Base-by-base conservation (phyloP, 805 yeast genomes). In the Wickerhamomyces bisporus region DNA sequence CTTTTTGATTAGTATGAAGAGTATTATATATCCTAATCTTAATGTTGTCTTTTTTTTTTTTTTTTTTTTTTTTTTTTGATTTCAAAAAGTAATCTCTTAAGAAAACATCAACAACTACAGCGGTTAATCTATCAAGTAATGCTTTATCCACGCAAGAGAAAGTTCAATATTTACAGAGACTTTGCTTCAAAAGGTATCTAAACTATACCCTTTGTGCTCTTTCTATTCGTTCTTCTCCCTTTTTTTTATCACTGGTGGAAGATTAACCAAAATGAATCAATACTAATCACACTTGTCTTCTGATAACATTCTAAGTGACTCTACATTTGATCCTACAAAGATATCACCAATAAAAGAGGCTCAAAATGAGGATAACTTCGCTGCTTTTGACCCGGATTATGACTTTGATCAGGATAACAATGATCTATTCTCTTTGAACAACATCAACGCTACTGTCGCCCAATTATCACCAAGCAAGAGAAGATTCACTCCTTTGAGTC, bases 121-220 rank as follows among this genome's bases (percentile, higher is more conserved):
- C 23, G 26, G 19, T 12, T 21, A 19, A 19, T 6, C n/a, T 18
- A 17, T 27, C n/a, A n/a, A n/a, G 34, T n/a, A 26, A 48, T 50
- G 50, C 38, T 44, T 12, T 47, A 50, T 39, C 28, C 50, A 1
- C 36, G 48, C 14, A 50, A 45, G 26, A 48, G 44, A 20, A 41
- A 45, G 9, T 47, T 53, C 38, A 38, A 35, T 5, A 50, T 53
- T n/a, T 53, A 45, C 44, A 49, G 38, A 25, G 58, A 53, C 47
- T 47, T 37, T 20, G 6, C n/a, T 26, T 43, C 42, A 15, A 36
- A 42, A 7, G 48, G 55, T 51, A 47, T 2, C 7, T 20, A 17
- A 21, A 20, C 24, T 10, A 27, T 14, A 34, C 36, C 16, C 12
- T 10, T n/a, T n/a, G n/a, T n/a, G n/a, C n/a, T n/a, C n/a, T 10